Evolutionary conservation across 2,329 filamentous ascomycete genomes (phyloP).

Genomic region (Diaporthe ilicicola): DNA sequence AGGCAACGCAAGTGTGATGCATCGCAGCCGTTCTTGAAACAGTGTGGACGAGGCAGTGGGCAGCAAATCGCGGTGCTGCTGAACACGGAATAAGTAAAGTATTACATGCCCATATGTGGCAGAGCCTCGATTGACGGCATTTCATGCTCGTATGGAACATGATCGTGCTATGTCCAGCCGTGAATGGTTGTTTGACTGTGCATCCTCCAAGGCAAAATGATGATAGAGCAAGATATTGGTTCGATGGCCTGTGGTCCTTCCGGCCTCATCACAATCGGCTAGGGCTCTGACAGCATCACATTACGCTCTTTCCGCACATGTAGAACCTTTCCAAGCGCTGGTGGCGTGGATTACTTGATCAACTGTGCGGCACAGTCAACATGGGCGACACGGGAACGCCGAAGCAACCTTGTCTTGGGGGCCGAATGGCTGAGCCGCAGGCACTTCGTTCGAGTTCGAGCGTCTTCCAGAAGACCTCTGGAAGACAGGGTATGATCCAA

Average conservation of each 20-base stretch:
- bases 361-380: background rate
- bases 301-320: background rate
- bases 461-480: slow-evolving; percentile 22
- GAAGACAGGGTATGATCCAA: slow-evolving; percentile 8
- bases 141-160: background rate
- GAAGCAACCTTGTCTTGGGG: slow-evolving; percentile 16
- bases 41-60: background rate
- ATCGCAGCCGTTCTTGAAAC: background rate
- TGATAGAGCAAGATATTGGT: background rate
- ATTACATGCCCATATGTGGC: background rate
- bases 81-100: background rate
- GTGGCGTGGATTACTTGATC: background rate
- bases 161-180: background rate
- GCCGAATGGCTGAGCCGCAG: background rate
- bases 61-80: background rate
- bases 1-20: background rate
- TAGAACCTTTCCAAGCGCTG: background rate
- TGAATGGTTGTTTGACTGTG: background rate
- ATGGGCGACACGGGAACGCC: slow-evolving; percentile 1
- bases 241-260: background rate
- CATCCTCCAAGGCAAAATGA: background rate
- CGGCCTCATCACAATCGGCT: background rate
- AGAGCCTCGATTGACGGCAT: background rate
- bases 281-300: background rate
- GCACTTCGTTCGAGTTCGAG: background rate